Evolutionary conservation across 2,329 filamentous ascomycete genomes (phyloP).

Genomic region (Paecilomyces niveus): DNA sequence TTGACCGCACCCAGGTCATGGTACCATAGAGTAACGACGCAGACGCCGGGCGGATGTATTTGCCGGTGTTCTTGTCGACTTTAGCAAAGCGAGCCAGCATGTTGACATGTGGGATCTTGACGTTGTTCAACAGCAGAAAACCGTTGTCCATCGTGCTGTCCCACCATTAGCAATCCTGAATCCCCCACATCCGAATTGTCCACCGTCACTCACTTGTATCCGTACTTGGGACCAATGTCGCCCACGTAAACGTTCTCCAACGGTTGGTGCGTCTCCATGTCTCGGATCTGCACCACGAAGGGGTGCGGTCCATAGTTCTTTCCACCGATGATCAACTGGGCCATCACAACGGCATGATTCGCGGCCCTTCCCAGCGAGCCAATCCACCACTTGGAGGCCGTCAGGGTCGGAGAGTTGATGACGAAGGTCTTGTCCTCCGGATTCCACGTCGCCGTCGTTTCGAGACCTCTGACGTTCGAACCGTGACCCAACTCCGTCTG

Average conservation of each 20-base stretch:
- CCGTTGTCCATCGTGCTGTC: conserved; percentile 69
- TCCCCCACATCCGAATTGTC: neutral
- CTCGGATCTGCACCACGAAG: conserved; percentile 68
- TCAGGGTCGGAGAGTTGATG: conserved; percentile 65
- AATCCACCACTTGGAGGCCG: conserved; percentile 80
- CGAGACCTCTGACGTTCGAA: conserved; percentile 65
- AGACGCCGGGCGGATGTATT: conserved; percentile 60
- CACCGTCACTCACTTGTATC: conserved; percentile 39
- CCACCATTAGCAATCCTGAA: conserved; percentile 2
- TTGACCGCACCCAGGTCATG: conserved; percentile 66
- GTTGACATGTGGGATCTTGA: conserved; percentile 66
- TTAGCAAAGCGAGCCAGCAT: conserved; percentile 67
- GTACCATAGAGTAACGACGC: conserved; percentile 67
- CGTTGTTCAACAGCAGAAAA: conserved; percentile 68
- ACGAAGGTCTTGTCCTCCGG: conserved; percentile 66
- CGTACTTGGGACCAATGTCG: conserved; percentile 71
- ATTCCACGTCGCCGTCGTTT: conserved; percentile 69
- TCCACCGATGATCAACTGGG: conserved; percentile 63
- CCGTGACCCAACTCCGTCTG: conserved; percentile 77
- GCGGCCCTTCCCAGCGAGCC: conserved; percentile 69
- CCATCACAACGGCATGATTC: conserved; percentile 73
- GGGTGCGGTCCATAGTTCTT: conserved; percentile 68
- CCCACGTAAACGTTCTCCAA: conserved; percentile 66
- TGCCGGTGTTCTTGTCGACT: conserved; percentile 51
- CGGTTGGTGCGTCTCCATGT: conserved; percentile 62